A percentile compares a stretch with the other conserved stretches of the same genome.
Evolutionary conservation across 2,329 filamentous ascomycete species (phyloP).

Genomic region (Phaeophleospora eucalypticola): DNA sequence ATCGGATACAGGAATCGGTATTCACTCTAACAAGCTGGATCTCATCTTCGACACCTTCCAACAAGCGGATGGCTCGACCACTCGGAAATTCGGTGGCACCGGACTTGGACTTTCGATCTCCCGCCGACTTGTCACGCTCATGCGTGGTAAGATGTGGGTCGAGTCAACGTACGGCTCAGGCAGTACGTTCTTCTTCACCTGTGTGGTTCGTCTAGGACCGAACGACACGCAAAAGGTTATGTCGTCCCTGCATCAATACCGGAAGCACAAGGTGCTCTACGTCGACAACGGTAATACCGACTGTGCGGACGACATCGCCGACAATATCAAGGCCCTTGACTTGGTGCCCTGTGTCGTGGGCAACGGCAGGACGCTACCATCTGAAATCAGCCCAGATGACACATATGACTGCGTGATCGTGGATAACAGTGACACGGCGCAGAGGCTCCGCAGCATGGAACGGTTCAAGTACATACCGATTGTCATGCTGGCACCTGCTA

Average conservation of each 20-base stretch:
- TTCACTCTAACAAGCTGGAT: constrained; percentile 89
- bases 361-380: constrained; percentile 58
- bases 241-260: constrained; percentile 84
- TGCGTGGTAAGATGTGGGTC: constrained; percentile 96
- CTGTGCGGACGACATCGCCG: constrained; percentile 69
- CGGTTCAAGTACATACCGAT: constrained; percentile 98
- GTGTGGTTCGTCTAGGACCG: constrained; percentile 77
- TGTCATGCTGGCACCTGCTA: constrained; percentile 81
- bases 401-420: constrained; percentile 94
- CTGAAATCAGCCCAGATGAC: constrained; percentile 51
- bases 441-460: constrained; percentile 77
- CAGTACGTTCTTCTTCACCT: constrained; percentile 95
- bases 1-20: constrained; percentile 93
- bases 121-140: constrained; percentile 87
- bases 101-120: constrained; percentile 93
- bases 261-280: constrained; percentile 86
- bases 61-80: constrained; percentile 95
- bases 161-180: constrained; percentile 87
- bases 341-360: constrained; percentile 81
- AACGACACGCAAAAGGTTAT: constrained; percentile 73
- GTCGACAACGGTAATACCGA: constrained; percentile 85
- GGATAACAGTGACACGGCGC: constrained; percentile 87
- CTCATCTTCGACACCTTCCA: constrained; percentile 99
- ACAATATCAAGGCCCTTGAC: constrained; percentile 73
- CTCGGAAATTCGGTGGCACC: constrained; percentile 90